phyloP scores from a whole-genome alignment of 176 grass and related monocot genomes.

The Triticum turgidum region DNA sequence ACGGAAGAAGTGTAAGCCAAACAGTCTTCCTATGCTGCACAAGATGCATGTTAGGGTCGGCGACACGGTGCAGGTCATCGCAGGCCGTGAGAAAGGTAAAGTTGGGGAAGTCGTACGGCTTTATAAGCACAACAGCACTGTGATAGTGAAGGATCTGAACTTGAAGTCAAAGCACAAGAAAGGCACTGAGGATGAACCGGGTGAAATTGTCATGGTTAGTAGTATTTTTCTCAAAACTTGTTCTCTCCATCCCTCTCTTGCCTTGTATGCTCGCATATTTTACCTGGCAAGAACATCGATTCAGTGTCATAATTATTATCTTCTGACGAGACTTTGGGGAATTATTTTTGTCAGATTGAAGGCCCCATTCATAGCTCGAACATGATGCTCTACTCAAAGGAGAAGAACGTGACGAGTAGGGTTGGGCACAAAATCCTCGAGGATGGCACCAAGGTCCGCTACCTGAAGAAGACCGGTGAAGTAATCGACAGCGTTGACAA shows the following conservation, averaged over 20 bases:
- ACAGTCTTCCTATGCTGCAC: conserved; percentile 81
- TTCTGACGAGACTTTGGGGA: not conserved
- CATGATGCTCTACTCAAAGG: conserved; percentile 92
- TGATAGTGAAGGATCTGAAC: conserved; percentile 86
- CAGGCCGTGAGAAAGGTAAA: conserved; percentile 91
- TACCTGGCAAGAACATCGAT: not conserved
- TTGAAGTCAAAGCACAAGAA: conserved; percentile 98
- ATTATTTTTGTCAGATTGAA: conserved; percentile 59
- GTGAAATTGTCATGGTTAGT: conserved; percentile 85
- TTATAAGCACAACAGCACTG: conserved; percentile 92
- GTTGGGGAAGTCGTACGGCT: conserved; percentile 66
- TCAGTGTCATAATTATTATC: not conserved
- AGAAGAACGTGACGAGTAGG: conserved; percentile 79
- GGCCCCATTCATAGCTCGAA: conserved; percentile 96
- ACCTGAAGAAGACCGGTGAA: conserved; percentile 85
- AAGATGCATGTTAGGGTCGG: conserved; percentile 96
- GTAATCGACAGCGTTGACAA: conserved; percentile 76
- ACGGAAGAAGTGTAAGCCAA: conserved; percentile 91
- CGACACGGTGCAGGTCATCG: conserved; percentile 81
- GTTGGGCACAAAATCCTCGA: conserved; percentile 84
- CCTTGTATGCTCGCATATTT: not conserved
- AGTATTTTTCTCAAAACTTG: not conserved
- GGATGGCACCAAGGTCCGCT: conserved; percentile 78
- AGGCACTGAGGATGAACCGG: conserved; percentile 72
- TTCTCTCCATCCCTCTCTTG: not conserved